Conservation (phyloP, 129 eudicot species). For the Scalesia atractyloides region DNA sequence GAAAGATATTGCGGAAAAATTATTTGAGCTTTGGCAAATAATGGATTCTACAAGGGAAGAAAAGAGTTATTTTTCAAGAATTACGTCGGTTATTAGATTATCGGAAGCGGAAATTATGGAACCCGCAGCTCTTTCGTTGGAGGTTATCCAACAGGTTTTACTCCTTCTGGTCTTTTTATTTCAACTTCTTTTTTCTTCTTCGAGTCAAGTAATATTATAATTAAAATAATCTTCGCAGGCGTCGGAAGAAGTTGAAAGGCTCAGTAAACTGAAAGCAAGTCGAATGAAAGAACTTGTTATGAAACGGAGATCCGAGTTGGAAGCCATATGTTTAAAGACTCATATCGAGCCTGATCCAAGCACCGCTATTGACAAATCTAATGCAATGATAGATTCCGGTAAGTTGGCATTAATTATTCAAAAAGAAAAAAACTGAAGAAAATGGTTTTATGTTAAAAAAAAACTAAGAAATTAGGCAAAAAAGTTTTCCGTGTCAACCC, state of each 20-base stretch:
- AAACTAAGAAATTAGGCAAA: not conserved
- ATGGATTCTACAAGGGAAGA: conserved; percentile 82
- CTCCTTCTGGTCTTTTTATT: conserved; percentile 10
- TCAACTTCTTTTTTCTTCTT: not conserved
- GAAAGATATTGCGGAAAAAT: conserved; percentile 58
- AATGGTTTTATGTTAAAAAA: not conserved
- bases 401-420: conserved; percentile 8
- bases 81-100: conserved; percentile 47
- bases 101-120: conserved; percentile 62
- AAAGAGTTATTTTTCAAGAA: conserved; percentile 48
- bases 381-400: conserved; percentile 93
- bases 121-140: conserved; percentile 68
- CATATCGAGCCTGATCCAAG: conserved; percentile 85
- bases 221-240: conserved; percentile 43
- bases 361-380: conserved; percentile 79
- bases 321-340: conserved; percentile 62
- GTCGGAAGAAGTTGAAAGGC: conserved; percentile 82
- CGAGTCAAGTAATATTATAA: not conserved
- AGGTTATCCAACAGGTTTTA: conserved; percentile 67
- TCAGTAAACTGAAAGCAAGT: conserved; percentile 75
- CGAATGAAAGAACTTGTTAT: conserved; percentile 87
- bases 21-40: conserved; percentile 80
- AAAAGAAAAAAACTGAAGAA: too few species aligned
- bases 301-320: conserved; percentile 81
- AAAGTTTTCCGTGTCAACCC: not conserved